Evolutionary conservation across 129 eudicot species (phyloP).

Genomic region (Escallonia herrerae): DNA sequence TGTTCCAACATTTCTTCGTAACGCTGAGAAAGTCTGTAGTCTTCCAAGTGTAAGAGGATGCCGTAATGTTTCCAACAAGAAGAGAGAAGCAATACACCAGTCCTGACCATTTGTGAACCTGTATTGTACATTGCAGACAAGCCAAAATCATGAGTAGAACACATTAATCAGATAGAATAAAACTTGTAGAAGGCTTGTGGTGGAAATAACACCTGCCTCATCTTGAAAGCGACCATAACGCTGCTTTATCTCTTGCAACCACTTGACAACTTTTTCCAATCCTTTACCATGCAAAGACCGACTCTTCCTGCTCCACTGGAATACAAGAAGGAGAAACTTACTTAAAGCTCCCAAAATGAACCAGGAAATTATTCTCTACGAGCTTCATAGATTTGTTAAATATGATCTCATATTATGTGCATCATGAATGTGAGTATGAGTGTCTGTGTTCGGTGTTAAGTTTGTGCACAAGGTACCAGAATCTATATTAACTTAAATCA

Average conservation of each 20-base stretch:
- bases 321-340: neutral
- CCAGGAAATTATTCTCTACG: no score
- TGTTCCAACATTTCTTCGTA: slow-evolving; percentile 60
- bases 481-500: no score
- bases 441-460: no score
- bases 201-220: slow-evolving; percentile 43
- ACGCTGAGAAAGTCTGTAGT: slow-evolving; percentile 36
- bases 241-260: slow-evolving; percentile 50
- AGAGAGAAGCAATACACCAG: slow-evolving; percentile 69
- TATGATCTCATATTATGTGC: no score
- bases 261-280: slow-evolving; percentile 52
- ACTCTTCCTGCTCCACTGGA: slow-evolving; percentile 90
- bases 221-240: slow-evolving; percentile 36
- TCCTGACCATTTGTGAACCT: slow-evolving; percentile 41
- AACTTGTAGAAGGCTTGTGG: neutral
- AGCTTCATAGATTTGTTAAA: no score
- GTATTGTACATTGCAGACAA: slow-evolving; percentile 10
- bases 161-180: neutral
- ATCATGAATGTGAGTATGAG: no score
- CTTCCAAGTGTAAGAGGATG: slow-evolving; percentile 62
- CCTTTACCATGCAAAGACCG: slow-evolving; percentile 78
- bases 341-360: no score
- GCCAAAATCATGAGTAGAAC: slow-evolving; percentile 2
- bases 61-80: slow-evolving; percentile 98
- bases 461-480: no score